phyloP scores from a whole-genome alignment of 2,329 filamentous ascomycete genomes.

The Scytalidium sp. region DNA sequence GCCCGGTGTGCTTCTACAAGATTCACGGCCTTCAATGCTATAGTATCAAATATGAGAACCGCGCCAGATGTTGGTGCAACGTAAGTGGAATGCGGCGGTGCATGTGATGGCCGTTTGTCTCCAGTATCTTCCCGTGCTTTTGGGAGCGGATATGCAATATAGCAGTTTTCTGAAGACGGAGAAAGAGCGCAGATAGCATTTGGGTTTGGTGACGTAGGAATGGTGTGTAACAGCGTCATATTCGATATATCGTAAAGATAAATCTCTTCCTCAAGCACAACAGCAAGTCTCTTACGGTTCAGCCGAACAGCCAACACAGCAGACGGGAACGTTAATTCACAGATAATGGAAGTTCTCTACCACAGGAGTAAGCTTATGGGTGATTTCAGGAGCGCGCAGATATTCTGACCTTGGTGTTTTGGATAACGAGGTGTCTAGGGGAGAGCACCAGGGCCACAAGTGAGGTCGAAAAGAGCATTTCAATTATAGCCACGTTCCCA shows the following conservation, averaged over 20 bases:
- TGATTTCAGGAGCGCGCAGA: not conserved
- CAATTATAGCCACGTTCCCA: constrained; percentile 91
- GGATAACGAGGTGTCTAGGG: constrained; percentile 87
- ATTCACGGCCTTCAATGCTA: constrained; percentile 88
- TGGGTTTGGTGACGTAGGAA: constrained; percentile 91
- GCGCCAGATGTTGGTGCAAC: constrained; percentile 85
- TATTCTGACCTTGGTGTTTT: constrained; percentile 82
- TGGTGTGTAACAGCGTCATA: constrained; percentile 91
- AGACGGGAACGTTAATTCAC: constrained; percentile 97
- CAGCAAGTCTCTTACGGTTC: constrained; percentile 90
- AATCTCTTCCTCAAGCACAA: constrained; percentile 92
- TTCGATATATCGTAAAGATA: constrained; percentile 99
- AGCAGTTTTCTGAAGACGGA: constrained; percentile 93
- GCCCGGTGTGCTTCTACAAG: constrained; percentile 94
- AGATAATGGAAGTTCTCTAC: constrained; percentile 77
- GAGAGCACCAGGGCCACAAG: constrained; percentile 92
- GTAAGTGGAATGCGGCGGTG: constrained; percentile 76
- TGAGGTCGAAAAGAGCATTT: constrained; percentile 98
- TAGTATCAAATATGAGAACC: constrained; percentile 87
- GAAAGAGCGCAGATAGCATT: constrained; percentile 89
- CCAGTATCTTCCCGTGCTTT: constrained; percentile 61
- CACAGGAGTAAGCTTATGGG: constrained; percentile 6
- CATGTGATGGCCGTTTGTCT: constrained; percentile 68
- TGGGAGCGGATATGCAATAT: constrained; percentile 88
- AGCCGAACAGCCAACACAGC: constrained; percentile 90